phyloP scores from a whole-genome alignment of 1,139 yeast genomes.

The Debaryomycetaceae sp. region DNA sequence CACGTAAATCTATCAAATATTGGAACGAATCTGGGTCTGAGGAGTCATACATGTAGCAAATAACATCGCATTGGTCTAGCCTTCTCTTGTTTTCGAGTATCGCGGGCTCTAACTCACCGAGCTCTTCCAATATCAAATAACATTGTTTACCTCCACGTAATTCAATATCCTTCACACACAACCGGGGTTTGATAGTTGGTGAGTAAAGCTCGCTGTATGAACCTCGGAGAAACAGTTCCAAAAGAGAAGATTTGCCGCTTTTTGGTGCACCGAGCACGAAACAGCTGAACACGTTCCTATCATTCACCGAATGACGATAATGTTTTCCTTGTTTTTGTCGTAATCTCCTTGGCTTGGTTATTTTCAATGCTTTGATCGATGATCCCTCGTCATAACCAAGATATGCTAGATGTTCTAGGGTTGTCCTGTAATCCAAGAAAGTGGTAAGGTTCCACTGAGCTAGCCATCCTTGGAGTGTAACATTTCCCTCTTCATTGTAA shows the following conservation, averaged over 20 bases:
- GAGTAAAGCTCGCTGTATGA: slow-evolving; percentile 68
- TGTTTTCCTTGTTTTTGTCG: slow-evolving; percentile 61
- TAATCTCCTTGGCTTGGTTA: slow-evolving; percentile 75
- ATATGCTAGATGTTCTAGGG: slow-evolving; percentile 84
- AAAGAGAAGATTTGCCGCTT: slow-evolving; percentile 79
- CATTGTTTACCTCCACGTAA: slow-evolving; percentile 94
- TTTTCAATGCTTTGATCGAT: slow-evolving; percentile 62
- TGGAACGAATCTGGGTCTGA: slow-evolving; percentile 95
- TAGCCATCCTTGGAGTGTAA: slow-evolving; percentile 94
- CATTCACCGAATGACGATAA: slow-evolving; percentile 69
- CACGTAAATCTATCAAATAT: slow-evolving; percentile 66
- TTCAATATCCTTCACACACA: slow-evolving; percentile 93
- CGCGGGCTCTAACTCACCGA: slow-evolving; percentile 84
- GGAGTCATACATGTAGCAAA: slow-evolving; percentile 88
- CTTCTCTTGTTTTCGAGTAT: slow-evolving; percentile 69
- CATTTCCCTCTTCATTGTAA: slow-evolving; percentile 82
- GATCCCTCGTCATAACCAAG: slow-evolving; percentile 72
- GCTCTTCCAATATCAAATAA: slow-evolving; percentile 82
- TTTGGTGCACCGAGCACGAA: slow-evolving; percentile 81
- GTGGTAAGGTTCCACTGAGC: slow-evolving; percentile 99
- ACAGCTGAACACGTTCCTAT: slow-evolving; percentile 89
- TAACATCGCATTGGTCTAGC: slow-evolving; percentile 82
- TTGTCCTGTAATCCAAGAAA: slow-evolving; percentile 74
- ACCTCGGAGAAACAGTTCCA: slow-evolving; percentile 78
- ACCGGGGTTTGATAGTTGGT: slow-evolving; percentile 77